These are phyloP conservation scores for Chrysosporium queenslandicum DNA, from an alignment of 2,329 filamentous ascomycete species.

Conservation along the genomic window DNA sequence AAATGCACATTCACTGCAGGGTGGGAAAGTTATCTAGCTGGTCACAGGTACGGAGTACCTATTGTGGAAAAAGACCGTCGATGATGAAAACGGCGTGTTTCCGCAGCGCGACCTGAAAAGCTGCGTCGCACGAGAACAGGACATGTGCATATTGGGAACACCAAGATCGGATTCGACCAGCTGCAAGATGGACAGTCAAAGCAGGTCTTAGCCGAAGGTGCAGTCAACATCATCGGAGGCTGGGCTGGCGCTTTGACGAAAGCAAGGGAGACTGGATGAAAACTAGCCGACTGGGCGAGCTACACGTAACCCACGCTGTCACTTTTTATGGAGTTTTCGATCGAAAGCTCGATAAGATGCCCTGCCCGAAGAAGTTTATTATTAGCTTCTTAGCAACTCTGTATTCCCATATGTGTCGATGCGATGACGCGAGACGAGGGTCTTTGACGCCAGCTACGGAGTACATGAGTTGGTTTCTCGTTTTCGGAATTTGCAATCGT, in stretches of 20 bases:
- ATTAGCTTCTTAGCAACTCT: no score
- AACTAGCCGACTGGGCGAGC: not conserved
- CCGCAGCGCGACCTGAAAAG: not conserved
- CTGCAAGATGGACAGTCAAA: not conserved
- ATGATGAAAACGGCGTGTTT: not conserved
- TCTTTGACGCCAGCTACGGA: no score
- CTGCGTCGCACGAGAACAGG: not conserved
- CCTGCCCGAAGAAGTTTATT: not conserved
- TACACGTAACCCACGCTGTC: not conserved
- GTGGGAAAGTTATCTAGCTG: no score
- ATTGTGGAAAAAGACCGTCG: no score
- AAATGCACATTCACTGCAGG: no score
- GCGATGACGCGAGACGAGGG: not conserved
- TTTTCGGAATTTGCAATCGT: not conserved
- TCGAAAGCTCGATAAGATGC: no score
- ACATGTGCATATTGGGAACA: not conserved
- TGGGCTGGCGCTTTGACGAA: not conserved
- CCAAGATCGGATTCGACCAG: not conserved
- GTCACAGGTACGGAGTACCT: no score
- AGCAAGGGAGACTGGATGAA: not conserved
- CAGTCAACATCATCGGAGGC: not conserved
- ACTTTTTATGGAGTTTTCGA: no score
- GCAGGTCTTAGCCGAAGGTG: no score
- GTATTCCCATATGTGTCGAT: no score
- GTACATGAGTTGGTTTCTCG: not conserved